phyloP scores from a whole-genome alignment of 1,284 basidiomycete genomes.

The Ceratobasidium theobromae region DNA sequence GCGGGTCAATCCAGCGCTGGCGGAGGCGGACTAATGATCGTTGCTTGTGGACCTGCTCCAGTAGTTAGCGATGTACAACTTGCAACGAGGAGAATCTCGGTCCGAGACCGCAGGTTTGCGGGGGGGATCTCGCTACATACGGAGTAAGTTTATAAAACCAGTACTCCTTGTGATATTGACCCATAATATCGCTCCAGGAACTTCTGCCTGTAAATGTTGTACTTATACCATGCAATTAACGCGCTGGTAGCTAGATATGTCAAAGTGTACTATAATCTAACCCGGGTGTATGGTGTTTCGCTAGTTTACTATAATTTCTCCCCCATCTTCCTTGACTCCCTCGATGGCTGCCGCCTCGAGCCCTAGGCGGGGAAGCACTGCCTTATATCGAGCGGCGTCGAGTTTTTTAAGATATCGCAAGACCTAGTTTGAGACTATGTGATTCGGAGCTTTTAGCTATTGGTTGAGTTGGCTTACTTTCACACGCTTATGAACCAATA shows the following conservation, averaged over 20 bases:
- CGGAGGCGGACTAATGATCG: not conserved
- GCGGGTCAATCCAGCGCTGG: not conserved
- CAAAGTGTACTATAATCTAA: not conserved
- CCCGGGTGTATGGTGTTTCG: not conserved
- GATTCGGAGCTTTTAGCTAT: no score
- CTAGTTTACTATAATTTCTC: not conserved
- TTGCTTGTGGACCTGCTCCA: not conserved
- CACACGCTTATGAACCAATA: conserved; percentile 24
- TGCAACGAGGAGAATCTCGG: not conserved
- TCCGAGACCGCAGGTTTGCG: not conserved
- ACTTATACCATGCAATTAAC: no score
- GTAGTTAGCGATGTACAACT: not conserved
- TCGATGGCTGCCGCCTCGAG: conserved; percentile 24
- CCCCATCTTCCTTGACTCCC: not conserved
- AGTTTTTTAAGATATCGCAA: conserved; percentile 12
- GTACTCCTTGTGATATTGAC: no score
- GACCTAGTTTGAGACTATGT: not conserved
- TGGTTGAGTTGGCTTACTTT: conserved; percentile 22
- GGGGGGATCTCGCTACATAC: not conserved
- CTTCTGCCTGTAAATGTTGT: no score
- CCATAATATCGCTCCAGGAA: no score
- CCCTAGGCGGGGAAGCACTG: conserved; percentile 15
- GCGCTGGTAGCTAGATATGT: no score
- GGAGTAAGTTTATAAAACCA: not conserved
- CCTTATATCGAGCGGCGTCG: conserved; percentile 5